A percentile compares a stretch with the other conserved stretches of the same genome.
phyloP scores from a whole-genome alignment of 2,329 filamentous ascomycete species.

The Sporothrix inflata region DNA sequence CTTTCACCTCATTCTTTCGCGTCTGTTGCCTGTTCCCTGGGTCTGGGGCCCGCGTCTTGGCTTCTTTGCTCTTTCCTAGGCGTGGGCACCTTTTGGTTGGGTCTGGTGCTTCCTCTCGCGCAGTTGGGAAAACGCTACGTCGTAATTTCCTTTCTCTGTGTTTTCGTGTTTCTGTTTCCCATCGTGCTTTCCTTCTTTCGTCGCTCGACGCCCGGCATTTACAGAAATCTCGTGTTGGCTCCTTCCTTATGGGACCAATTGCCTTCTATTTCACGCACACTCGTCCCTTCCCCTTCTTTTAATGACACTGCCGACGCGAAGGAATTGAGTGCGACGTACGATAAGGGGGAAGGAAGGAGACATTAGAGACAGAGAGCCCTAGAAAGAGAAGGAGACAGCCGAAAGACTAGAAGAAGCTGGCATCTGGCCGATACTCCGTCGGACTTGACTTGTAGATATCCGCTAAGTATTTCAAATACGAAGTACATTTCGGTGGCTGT shows the following conservation, averaged over 20 bases:
- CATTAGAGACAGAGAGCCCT: background rate
- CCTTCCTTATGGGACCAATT: background rate
- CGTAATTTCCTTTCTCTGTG: background rate
- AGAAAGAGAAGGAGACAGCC: background rate
- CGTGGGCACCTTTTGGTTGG: slow-evolving; percentile 4
- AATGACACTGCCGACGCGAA: slow-evolving; percentile 2
- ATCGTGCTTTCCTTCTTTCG: background rate
- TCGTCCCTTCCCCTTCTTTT: background rate
- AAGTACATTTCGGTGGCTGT: background rate
- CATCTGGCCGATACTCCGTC: background rate
- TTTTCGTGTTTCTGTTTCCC: background rate
- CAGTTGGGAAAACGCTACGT: background rate
- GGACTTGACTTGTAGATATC: background rate
- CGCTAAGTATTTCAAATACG: background rate
- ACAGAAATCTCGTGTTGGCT: background rate
- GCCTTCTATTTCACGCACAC: background rate
- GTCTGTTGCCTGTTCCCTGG: background rate
- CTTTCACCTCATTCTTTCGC: background rate
- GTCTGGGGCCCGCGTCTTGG: background rate
- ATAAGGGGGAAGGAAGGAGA: background rate
- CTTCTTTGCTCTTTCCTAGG: background rate
- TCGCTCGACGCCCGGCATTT: background rate
- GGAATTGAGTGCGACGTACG: background rate
- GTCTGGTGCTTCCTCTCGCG: background rate
- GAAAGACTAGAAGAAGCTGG: background rate